Evolutionary conservation across 192 early-diverging fungal genomes (phyloP).

Genomic region (Kickxella alabastrina): DNA sequence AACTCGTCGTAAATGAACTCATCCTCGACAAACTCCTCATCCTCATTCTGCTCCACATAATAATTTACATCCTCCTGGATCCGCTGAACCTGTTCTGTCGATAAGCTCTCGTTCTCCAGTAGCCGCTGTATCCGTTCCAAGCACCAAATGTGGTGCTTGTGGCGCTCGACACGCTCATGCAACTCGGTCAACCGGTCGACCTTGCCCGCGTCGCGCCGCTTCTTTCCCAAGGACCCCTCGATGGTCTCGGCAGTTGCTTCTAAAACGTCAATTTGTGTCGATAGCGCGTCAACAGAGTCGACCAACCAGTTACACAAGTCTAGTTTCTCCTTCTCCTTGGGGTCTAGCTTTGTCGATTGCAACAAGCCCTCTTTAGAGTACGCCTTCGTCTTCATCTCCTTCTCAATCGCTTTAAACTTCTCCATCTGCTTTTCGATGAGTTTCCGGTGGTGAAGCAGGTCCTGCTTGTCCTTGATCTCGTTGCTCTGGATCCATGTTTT

Average conservation of each 20-base stretch:
- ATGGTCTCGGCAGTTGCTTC: conserved; percentile 85
- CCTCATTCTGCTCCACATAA: conserved; percentile 88
- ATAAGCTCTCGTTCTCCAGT: conserved; percentile 88
- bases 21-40: conserved; percentile 90
- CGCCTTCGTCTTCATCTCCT: conserved; percentile 99
- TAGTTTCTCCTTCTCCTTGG: conserved; percentile 86
- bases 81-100: conserved; percentile 70
- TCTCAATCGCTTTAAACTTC: conserved; percentile 94
- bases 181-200: conserved; percentile 67
- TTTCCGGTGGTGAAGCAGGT: conserved; percentile 84
- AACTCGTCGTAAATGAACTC: conserved; percentile 91
- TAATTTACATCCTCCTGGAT: conserved; percentile 91
- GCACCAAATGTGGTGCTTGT: conserved; percentile 86
- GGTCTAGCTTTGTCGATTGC: conserved; percentile 80
- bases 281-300: conserved; percentile 75
- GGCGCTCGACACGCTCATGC: conserved; percentile 76
- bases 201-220: conserved; percentile 76
- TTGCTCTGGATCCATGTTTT: conserved; percentile 92
- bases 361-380: conserved; percentile 93
- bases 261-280: conserved; percentile 85
- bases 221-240: conserved; percentile 64
- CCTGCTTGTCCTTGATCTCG: conserved; percentile 96
- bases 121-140: conserved; percentile 91
- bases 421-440: conserved; percentile 99
- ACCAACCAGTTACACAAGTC: conserved; percentile 84